phyloP scores from a whole-genome alignment of 805 yeast species.

The Cyberlindnera euphorbiae region DNA sequence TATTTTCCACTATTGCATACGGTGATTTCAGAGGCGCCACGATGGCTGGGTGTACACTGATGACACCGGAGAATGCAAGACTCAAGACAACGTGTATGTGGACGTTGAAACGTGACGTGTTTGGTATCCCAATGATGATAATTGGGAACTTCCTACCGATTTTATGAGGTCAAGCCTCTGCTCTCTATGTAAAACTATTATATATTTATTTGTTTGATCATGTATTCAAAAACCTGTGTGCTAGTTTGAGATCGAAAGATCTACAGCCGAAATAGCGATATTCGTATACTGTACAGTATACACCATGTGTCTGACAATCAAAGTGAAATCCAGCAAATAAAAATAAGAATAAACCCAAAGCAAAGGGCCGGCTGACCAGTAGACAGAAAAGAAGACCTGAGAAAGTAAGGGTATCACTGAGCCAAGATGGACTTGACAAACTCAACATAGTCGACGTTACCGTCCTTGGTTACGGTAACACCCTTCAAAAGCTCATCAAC shows the following conservation, averaged over 20 bases:
- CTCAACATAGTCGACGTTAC: constrained; percentile 91
- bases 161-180: too few relatives aligned
- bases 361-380: not conserved
- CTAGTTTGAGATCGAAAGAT: too few relatives aligned
- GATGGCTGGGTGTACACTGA: constrained; percentile 80
- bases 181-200: too few relatives aligned
- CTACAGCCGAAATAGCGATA: too few relatives aligned
- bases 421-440: constrained; percentile 91
- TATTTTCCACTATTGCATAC: constrained; percentile 80
- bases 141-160: constrained; percentile 91
- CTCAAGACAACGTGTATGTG: constrained; percentile 81
- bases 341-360: not conserved
- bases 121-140: constrained; percentile 96
- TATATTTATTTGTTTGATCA: too few relatives aligned
- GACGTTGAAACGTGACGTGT: constrained; percentile 92
- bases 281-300: too few relatives aligned
- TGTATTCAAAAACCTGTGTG: too few relatives aligned
- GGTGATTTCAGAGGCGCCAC: constrained; percentile 86
- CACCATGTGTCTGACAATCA: too few relatives aligned
- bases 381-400: too few relatives aligned
- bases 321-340: not conserved
- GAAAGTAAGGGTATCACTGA: constrained; percentile 40
- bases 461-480: constrained; percentile 88
- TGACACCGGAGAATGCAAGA: constrained; percentile 49
- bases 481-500: constrained; percentile 96